Evolutionary conservation across 176 grass and related monocot species (phyloP).

Genomic region (Microstegium vimineum): DNA sequence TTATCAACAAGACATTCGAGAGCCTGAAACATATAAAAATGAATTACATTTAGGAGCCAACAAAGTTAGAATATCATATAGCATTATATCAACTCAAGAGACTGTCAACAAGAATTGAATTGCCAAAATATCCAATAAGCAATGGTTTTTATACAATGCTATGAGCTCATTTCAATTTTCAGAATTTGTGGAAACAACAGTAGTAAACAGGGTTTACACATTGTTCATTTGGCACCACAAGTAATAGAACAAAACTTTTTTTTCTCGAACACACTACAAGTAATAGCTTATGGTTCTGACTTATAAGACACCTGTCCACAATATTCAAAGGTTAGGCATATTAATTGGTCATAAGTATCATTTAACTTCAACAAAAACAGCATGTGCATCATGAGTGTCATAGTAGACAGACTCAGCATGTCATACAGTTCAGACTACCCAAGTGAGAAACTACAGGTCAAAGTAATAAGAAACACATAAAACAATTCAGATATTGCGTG

Average conservation of each 20-base stretch:
- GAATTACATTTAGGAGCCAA: constrained; percentile 8
- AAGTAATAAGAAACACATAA: not conserved
- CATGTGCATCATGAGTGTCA: not conserved
- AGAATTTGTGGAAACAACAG: not conserved
- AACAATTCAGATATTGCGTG: not conserved
- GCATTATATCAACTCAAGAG: not conserved
- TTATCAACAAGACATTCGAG: constrained; percentile 95
- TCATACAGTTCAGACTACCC: not conserved
- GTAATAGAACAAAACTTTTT: no score
- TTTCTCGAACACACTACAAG: not conserved
- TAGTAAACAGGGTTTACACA: not conserved
- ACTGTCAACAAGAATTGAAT: not conserved
- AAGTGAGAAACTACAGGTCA: not conserved
- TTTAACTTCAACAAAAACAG: not conserved
- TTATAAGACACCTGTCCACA: not conserved
- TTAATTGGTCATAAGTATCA: not conserved
- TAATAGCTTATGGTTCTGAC: not conserved
- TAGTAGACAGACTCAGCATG: constrained; percentile 1
- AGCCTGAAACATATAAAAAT: constrained; percentile 51
- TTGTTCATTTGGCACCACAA: not conserved
- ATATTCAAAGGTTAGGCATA: not conserved
- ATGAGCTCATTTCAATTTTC: not conserved
- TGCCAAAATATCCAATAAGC: not conserved
- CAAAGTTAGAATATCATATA: constrained; percentile 2
- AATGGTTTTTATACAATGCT: not conserved